A percentile compares a stretch with the other conserved stretches of the same genome.
phyloP scores from a whole-genome alignment of 768 basidiomycete species.

The Rhodotorula diobovata region DNA sequence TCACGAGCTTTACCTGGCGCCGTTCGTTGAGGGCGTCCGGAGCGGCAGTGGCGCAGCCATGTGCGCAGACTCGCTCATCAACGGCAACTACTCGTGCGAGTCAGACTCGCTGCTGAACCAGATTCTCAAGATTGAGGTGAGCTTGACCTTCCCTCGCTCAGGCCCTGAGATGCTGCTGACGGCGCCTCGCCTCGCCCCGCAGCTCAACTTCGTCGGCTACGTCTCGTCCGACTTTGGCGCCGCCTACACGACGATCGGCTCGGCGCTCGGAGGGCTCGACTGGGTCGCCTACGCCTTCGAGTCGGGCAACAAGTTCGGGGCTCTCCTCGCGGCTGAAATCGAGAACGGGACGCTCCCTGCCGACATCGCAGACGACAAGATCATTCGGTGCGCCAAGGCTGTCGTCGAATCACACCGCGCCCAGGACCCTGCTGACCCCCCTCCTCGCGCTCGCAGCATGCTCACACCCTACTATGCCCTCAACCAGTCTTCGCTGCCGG shows the following conservation, averaged over 20 bases:
- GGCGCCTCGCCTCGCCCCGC: not conserved
- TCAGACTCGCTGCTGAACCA: conserved; percentile 67
- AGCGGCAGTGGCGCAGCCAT: conserved; percentile 29
- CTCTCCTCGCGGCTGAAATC: not conserved
- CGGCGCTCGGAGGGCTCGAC: conserved; percentile 10
- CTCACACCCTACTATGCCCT: conserved; percentile 24
- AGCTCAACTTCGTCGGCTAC: not conserved
- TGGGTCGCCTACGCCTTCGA: not conserved
- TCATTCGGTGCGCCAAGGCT: conserved; percentile 7
- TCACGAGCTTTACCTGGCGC: conserved; percentile 41
- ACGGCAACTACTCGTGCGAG: conserved; percentile 57
- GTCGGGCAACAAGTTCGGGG: conserved; percentile 7
- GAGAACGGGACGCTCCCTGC: conserved; percentile 13
- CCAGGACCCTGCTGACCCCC: too few relatives aligned
- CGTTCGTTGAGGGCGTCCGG: conserved; percentile 10
- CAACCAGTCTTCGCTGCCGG: not conserved
- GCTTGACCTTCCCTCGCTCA: too few relatives aligned
- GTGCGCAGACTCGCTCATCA: conserved; percentile 19
- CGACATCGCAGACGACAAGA: conserved; percentile 28
- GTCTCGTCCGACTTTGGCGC: conserved; percentile 10
- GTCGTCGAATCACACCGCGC: too few relatives aligned
- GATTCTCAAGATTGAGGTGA: conserved; percentile 61
- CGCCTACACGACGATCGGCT: not conserved
- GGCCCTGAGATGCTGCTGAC: too few relatives aligned
- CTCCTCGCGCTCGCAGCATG: not conserved